Evolutionary conservation across 2,329 filamentous ascomycete genomes (phyloP).

Genomic region (Epichloe glyceriae): DNA sequence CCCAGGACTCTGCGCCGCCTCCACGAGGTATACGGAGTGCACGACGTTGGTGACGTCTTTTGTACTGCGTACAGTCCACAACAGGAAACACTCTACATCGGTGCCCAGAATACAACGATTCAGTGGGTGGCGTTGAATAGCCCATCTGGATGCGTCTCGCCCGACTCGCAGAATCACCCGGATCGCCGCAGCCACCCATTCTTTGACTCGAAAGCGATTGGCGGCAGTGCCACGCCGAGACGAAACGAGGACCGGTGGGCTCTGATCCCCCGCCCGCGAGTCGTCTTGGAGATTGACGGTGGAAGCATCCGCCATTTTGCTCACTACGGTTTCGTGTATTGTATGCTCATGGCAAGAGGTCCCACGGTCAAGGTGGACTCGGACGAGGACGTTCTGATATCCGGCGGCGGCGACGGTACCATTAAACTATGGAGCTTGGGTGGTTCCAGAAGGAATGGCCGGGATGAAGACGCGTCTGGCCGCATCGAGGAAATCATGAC

Average conservation of each 20-base stretch:
- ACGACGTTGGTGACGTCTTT: slow-evolving; percentile 93
- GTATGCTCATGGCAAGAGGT: slow-evolving; percentile 76
- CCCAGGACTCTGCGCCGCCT: slow-evolving; percentile 61
- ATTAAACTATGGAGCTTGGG: slow-evolving; percentile 83
- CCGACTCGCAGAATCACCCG: slow-evolving; percentile 56
- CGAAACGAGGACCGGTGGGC: slow-evolving; percentile 48
- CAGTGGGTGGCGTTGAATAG: slow-evolving; percentile 78
- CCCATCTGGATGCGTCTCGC: slow-evolving; percentile 42
- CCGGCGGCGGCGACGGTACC: slow-evolving; percentile 83
- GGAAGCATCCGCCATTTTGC: slow-evolving; percentile 78
- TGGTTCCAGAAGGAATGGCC: slow-evolving; percentile 1
- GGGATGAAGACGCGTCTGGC: slow-evolving; percentile 28
- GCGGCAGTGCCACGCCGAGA: slow-evolving; percentile 65
- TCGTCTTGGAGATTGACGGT: slow-evolving; percentile 65
- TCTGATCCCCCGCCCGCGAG: slow-evolving; percentile 39
- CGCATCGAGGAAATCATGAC: slow-evolving; percentile 58
- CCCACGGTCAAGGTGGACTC: slow-evolving; percentile 52
- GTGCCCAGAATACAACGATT: slow-evolving; percentile 87
- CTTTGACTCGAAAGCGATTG: slow-evolving; percentile 82
- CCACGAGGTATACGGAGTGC: slow-evolving; percentile 83
- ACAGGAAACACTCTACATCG: slow-evolving; percentile 75
- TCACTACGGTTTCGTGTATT: slow-evolving; percentile 91
- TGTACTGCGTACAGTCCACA: slow-evolving; percentile 78
- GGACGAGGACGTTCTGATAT: slow-evolving; percentile 72
- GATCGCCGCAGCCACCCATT: slow-evolving; percentile 73